phyloP scores from a whole-genome alignment of 352 stramenopile species.

The Phytophthora citricola region DNA sequence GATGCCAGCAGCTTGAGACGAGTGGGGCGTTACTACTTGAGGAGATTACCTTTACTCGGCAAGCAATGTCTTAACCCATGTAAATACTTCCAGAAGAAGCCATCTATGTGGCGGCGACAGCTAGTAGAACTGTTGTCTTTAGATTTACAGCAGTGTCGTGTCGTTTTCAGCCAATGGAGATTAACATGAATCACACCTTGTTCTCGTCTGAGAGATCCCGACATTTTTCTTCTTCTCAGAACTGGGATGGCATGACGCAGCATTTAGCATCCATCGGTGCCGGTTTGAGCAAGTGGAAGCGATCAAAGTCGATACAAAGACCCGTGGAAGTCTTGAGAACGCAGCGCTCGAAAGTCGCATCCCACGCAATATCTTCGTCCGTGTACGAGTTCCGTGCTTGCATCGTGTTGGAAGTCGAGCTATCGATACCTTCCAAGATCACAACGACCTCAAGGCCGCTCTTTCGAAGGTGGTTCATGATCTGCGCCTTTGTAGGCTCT shows the following conservation, averaged over 20 bases:
- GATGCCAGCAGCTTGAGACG: constrained; percentile 29
- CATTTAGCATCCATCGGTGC: constrained; percentile 62
- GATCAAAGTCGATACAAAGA: constrained; percentile 83
- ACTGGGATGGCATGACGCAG: constrained; percentile 52
- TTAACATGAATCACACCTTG: no score
- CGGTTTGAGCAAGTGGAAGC: constrained; percentile 78
- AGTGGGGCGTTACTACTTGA: no score
- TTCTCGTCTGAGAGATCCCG: no score
- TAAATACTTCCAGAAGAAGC: no score
- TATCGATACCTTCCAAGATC: constrained; percentile 86
- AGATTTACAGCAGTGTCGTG: no score
- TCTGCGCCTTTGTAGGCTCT: constrained; percentile 73
- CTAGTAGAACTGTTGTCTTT: no score
- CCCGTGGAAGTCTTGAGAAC: constrained; percentile 61
- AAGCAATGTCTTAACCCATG: no score
- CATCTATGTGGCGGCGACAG: no score
- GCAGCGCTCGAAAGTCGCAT: constrained; percentile 82
- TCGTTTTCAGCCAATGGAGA: no score
- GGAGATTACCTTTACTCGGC: no score
- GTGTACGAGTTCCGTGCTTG: constrained; percentile 86
- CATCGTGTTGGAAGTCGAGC: constrained; percentile 89
- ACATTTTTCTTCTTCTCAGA: constrained; percentile 18
- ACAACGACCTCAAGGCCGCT: constrained; percentile 83
- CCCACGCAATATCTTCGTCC: constrained; percentile 81
- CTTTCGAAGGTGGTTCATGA: constrained; percentile 69